Conservation (phyloP, 352 stramenopile species). For the Pythium guiyangense region DNA sequence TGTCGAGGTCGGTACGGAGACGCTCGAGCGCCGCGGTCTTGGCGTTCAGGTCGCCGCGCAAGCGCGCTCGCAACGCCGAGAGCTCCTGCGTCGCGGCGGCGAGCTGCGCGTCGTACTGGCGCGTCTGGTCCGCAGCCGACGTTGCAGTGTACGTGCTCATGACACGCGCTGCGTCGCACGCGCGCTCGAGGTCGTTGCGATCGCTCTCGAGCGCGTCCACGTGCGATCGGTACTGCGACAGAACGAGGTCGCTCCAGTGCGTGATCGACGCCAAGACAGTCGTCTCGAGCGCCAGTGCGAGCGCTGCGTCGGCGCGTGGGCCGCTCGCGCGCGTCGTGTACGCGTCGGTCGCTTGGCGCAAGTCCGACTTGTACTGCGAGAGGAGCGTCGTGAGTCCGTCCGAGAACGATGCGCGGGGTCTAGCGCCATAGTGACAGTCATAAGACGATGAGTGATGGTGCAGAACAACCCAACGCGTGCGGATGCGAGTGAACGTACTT, state of each 20-base stretch:
- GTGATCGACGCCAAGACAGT: constrained; percentile 40
- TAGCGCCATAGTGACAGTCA: constrained; percentile 1
- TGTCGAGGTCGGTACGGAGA: constrained; percentile 35
- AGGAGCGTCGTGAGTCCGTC: constrained; percentile 43
- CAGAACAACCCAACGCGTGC: background rate
- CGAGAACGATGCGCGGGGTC: constrained; percentile 39
- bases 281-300: constrained; percentile 31
- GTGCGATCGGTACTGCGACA: constrained; percentile 48
- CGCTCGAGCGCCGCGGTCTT: constrained; percentile 45
- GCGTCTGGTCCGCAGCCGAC: constrained; percentile 45
- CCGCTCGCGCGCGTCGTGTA: constrained; percentile 31
- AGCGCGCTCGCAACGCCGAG: constrained; percentile 33
- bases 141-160: constrained; percentile 23
- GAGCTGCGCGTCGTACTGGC: constrained; percentile 37
- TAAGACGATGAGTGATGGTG: background rate
- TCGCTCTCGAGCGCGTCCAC: constrained; percentile 23
- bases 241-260: constrained; percentile 36
- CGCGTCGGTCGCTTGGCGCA: constrained; percentile 30
- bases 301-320: constrained; percentile 17
- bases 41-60: constrained; percentile 39
- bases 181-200: constrained; percentile 21
- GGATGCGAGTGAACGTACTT: constrained; percentile 2
- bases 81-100: constrained; percentile 44
- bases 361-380: constrained; percentile 57
- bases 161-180: constrained; percentile 16